These are phyloP conservation scores for Hordeum pubiflorum DNA, from an alignment of 202 grass and related monocot genomes.

Conservation along the genomic window DNA sequence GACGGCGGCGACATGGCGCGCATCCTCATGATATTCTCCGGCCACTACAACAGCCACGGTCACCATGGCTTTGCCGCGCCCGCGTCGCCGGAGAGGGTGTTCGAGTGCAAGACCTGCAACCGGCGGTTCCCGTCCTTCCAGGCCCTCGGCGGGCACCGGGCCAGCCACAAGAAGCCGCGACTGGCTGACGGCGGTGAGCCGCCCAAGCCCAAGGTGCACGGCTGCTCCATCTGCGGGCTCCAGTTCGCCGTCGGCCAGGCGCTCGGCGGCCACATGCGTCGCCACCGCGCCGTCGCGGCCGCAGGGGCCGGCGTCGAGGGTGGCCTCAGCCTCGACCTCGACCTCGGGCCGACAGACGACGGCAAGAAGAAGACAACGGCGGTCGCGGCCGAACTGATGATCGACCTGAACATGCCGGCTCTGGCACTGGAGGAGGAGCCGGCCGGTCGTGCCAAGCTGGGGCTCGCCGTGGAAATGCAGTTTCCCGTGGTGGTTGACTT, in stretches of 20 bases:
- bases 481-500: slow-evolving; percentile 35
- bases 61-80: neutral
- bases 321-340: neutral
- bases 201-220: slow-evolving; percentile 45
- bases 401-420: slow-evolving; percentile 68
- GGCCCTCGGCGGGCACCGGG: slow-evolving; percentile 36
- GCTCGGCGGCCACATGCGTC: slow-evolving; percentile 76
- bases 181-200: no score
- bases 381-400: neutral
- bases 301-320: neutral
- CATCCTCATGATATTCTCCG: slow-evolving; percentile 48
- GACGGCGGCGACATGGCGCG: slow-evolving; percentile 41
- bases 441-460: slow-evolving; percentile 2
- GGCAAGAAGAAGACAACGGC: neutral
- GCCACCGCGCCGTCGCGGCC: slow-evolving; percentile 35
- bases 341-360: neutral
- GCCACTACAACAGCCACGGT: neutral
- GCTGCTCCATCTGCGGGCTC: slow-evolving; percentile 18
- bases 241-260: slow-evolving; percentile 73
- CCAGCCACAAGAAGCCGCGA: no score
- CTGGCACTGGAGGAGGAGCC: slow-evolving; percentile 31
- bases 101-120: slow-evolving; percentile 75
- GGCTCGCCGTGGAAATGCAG: neutral
- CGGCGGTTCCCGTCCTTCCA: slow-evolving; percentile 64
- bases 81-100: slow-evolving; percentile 35